phyloP scores from a whole-genome alignment of 179 eudicot genomes.

The Gypsophila paniculata region DNA sequence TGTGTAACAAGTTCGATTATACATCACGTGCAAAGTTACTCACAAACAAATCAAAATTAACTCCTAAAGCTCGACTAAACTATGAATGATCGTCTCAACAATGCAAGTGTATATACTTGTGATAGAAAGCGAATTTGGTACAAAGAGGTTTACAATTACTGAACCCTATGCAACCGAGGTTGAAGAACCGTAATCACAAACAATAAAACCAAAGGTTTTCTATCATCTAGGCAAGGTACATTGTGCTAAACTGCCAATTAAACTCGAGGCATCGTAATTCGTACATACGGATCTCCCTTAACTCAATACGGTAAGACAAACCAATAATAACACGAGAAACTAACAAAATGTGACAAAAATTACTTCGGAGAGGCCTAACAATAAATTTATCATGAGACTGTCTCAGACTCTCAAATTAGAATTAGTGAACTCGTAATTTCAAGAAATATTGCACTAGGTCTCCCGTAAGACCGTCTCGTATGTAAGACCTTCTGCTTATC shows the following conservation, averaged over 20 bases:
- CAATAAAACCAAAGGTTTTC: not conserved
- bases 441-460: no score
- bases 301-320: no score
- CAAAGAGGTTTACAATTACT: not conserved
- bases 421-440: no score
- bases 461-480: no score
- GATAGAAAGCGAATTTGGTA: not conserved
- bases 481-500: no score
- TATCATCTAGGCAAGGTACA: slow-evolving; percentile 7
- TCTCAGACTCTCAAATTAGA: no score
- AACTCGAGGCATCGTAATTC: not conserved
- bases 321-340: no score
- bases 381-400: no score
- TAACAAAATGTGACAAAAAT: no score
- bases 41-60: not conserved
- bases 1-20: no score
- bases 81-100: not conserved
- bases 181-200: not conserved
- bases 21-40: not conserved
- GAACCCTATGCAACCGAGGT: not conserved
- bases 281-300: no score
- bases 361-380: no score
- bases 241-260: not conserved
- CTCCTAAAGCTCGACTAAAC: not conserved
- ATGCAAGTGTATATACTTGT: not conserved